These are phyloP conservation scores for Leccinum fibrillosum DNA, from an alignment of 768 basidiomycete genomes.

Conservation along the genomic window DNA sequence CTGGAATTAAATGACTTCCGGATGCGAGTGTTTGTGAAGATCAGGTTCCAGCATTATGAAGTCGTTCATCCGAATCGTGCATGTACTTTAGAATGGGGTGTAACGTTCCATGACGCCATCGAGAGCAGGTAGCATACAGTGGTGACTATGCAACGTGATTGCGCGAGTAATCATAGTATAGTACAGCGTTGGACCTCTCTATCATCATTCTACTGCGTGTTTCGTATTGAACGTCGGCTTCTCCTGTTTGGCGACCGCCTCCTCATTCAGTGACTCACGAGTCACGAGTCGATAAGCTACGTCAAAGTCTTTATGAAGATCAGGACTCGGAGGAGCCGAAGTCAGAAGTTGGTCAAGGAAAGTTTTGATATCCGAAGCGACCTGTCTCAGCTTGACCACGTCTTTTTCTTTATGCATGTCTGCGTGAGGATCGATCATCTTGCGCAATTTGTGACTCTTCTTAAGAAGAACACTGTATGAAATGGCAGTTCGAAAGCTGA, in stretches of 20 bases:
- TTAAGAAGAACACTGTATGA: constrained; percentile 27
- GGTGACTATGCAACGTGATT: background rate
- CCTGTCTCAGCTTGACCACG: constrained; percentile 24
- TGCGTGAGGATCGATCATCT: constrained; percentile 31
- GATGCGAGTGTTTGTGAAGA: too few relatives aligned
- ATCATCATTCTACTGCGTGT: background rate
- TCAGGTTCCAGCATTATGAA: too few relatives aligned
- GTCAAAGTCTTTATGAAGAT: constrained; percentile 23
- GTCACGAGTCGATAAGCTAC: constrained; percentile 36
- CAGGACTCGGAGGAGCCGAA: constrained; percentile 2
- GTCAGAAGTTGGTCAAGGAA: constrained; percentile 28
- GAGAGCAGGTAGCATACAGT: too few relatives aligned
- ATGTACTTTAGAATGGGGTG: too few relatives aligned
- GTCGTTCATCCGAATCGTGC: too few relatives aligned
- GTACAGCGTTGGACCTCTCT: background rate
- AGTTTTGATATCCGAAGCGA: constrained; percentile 24
- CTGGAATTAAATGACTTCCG: background rate
- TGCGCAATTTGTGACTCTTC: constrained; percentile 24
- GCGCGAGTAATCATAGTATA: background rate
- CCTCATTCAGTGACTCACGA: constrained; percentile 27
- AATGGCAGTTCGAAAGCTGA: background rate
- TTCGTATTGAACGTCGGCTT: constrained; percentile 24
- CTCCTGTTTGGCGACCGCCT: constrained; percentile 1
- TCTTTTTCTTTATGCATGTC: constrained; percentile 26
- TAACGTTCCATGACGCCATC: too few relatives aligned